Conservation (phyloP, 352 stramenopile genomes). For the Phytophthora citrophthora region DNA sequence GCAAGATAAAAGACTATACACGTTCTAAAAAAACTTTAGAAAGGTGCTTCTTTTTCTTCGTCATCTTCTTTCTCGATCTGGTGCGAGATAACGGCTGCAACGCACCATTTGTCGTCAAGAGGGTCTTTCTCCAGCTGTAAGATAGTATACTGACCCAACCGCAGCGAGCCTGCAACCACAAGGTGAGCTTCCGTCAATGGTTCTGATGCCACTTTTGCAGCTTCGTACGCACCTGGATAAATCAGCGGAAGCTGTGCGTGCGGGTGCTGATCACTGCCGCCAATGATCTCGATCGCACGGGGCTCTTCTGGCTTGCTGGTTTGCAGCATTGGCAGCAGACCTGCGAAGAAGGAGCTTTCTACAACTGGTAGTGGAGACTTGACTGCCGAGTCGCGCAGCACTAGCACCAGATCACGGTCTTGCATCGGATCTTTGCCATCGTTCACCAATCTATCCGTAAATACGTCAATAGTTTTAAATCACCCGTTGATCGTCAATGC, state of each 20-base stretch:
- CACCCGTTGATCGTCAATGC: neutral
- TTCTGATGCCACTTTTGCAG: conserved; percentile 4
- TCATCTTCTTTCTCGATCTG: conserved; percentile 42
- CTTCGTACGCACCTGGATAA: conserved; percentile 54
- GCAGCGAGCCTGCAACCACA: conserved; percentile 57
- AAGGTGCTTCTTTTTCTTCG: conserved; percentile 8
- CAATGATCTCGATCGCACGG: conserved; percentile 60
- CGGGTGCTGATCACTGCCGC: conserved; percentile 53
- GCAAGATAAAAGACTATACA: neutral
- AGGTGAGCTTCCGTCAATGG: conserved; percentile 2
- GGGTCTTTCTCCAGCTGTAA: conserved; percentile 64
- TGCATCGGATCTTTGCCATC: conserved; percentile 63
- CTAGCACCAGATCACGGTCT: conserved; percentile 61
- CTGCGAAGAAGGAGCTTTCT: conserved; percentile 45
- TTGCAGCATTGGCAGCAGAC: conserved; percentile 44
- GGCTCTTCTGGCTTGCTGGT: conserved; percentile 31
- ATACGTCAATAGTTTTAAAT: neutral
- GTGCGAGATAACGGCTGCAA: conserved; percentile 54
- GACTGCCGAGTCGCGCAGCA: conserved; percentile 62
- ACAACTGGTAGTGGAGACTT: conserved; percentile 44
- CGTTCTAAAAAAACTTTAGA: conserved; percentile 3
- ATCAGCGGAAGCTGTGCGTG: conserved; percentile 54
- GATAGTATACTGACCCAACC: conserved; percentile 76
- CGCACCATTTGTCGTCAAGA: conserved; percentile 55
- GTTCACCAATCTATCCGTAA: conserved; percentile 50